Evolutionary conservation across 2,329 filamentous ascomycete genomes (phyloP).

Genomic region (Trichocomaceae sp.): DNA sequence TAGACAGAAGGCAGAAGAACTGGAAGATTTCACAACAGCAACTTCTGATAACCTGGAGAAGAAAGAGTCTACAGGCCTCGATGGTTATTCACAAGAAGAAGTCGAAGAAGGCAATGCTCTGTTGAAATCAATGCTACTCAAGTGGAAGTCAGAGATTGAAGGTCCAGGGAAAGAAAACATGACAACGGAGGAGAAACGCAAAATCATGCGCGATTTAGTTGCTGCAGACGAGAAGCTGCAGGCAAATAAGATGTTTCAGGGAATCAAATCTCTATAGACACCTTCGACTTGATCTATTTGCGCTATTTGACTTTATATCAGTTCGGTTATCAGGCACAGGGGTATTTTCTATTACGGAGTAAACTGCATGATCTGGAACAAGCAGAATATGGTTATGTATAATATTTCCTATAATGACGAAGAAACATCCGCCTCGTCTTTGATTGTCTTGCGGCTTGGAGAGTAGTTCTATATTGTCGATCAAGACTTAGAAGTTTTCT

Average conservation of each 20-base stretch:
- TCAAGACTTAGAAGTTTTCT: not conserved
- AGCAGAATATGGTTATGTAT: not conserved
- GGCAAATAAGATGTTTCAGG: slow-evolving; percentile 49
- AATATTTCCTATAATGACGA: not conserved
- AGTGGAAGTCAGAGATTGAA: slow-evolving; percentile 75
- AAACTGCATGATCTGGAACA: not conserved
- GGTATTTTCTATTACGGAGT: not conserved
- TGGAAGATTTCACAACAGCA: slow-evolving; percentile 71
- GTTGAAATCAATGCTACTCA: slow-evolving; percentile 72
- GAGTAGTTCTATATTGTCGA: not conserved
- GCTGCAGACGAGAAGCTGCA: slow-evolving; percentile 60
- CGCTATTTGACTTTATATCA: not conserved
- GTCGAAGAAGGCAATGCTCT: slow-evolving; percentile 81
- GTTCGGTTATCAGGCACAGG: not conserved
- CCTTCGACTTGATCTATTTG: not conserved
- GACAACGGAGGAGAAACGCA: slow-evolving; percentile 69
- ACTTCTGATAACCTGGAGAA: slow-evolving; percentile 41
- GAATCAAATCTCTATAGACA: slow-evolving; percentile 39
- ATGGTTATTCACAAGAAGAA: slow-evolving; percentile 67
- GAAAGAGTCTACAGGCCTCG: slow-evolving; percentile 31
- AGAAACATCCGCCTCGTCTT: not conserved
- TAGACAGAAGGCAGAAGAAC: slow-evolving; percentile 95
- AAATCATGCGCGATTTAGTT: slow-evolving; percentile 72
- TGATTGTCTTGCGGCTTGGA: not conserved
- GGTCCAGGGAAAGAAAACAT: slow-evolving; percentile 50